Base-by-base conservation (phyloP, 495 filamentous ascomycete species). In the Aspergillus avenaceus region DNA sequence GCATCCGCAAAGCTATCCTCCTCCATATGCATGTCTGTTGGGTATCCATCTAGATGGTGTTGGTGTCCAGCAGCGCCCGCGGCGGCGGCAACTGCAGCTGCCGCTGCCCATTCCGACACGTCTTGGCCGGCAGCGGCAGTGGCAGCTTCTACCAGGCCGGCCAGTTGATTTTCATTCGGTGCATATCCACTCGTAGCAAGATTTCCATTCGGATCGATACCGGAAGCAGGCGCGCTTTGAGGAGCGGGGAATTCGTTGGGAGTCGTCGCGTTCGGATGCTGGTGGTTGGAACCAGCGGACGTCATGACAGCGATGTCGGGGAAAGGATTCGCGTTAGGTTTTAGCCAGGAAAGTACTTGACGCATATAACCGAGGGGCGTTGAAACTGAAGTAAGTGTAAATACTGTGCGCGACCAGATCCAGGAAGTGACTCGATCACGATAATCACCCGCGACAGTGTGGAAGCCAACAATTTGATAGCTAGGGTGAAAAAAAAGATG, bases 71-170 rank as follows among this genome's bases (percentile, higher is more conserved):
- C 66, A n/a, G 66, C 65, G 11, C 67, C 68, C 1, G 69, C 65
- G 6, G 70, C 63, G 0, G 71, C 63, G 1, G 64, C 65, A 16
- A 65, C 66, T 34, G 67, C 62, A 4, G 64, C 69, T 4, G 64
- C 66, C 0, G 69, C 64, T 9, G 72, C 67, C 65, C 69, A 72
- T 36, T 76, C 65, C 24, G 70, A 70, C 16, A 70, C 68, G 36
- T 75, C 74, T 55, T 80, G 75, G 11, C 70, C 74, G 25, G 77
- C 77, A 21, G 77, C 77, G 0, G 74, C 73, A 2, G 74, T 79
- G 0, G 77, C 77, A 41, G 77, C 77, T 56, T 80, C 72, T 5
- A 80, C 70, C 41, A 80, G 48, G 8, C 74, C 77, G 1, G 75
- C 77, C n/a, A 80, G 63, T 48, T 78, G 73, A 49, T 73, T 75